Evolutionary conservation across 2,329 filamentous ascomycete genomes (phyloP).

Genomic region (Stagonosporopsis rhizophila): DNA sequence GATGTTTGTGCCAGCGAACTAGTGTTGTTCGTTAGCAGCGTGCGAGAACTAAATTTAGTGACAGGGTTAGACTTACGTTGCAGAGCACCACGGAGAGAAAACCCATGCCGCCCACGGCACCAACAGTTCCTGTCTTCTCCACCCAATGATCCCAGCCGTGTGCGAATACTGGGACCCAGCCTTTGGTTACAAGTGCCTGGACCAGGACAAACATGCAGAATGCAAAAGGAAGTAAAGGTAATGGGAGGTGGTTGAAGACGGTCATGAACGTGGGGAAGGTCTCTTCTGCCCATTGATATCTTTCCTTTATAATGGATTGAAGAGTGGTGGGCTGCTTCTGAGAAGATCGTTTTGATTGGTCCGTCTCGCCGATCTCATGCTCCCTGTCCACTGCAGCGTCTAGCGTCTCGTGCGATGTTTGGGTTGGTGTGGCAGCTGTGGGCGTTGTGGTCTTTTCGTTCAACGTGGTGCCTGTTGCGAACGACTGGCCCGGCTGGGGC

Average conservation of each 20-base stretch:
- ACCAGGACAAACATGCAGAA: conserved; percentile 79
- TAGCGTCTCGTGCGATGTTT: conserved; percentile 9
- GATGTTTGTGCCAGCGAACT: conserved; percentile 81
- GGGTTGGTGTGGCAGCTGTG: conserved; percentile 7
- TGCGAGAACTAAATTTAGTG: not conserved
- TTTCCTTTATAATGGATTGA: conserved; percentile 56
- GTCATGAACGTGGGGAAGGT: conserved; percentile 74
- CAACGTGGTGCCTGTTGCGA: not conserved
- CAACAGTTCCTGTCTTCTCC: conserved; percentile 70
- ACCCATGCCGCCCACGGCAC: conserved; percentile 74
- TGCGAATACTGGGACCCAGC: conserved; percentile 76
- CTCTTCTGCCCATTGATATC: conserved; percentile 68
- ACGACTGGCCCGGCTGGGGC: conserved; percentile 13
- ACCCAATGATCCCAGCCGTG: conserved; percentile 79
- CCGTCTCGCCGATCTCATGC: not conserved
- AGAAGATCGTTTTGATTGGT: not conserved
- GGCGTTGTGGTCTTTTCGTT: conserved; percentile 23
- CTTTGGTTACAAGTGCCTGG: conserved; percentile 74
- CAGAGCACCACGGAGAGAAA: conserved; percentile 74
- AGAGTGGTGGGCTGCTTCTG: conserved; percentile 56
- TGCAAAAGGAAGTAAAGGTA: conserved; percentile 73
- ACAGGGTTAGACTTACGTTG: conserved; percentile 64
- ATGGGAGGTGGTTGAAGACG: conserved; percentile 70
- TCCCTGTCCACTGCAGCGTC: not conserved
- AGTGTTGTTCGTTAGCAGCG: not conserved